phyloP scores from a whole-genome alignment of 2,329 filamentous ascomycete genomes.

The Cladosporium sp. region DNA sequence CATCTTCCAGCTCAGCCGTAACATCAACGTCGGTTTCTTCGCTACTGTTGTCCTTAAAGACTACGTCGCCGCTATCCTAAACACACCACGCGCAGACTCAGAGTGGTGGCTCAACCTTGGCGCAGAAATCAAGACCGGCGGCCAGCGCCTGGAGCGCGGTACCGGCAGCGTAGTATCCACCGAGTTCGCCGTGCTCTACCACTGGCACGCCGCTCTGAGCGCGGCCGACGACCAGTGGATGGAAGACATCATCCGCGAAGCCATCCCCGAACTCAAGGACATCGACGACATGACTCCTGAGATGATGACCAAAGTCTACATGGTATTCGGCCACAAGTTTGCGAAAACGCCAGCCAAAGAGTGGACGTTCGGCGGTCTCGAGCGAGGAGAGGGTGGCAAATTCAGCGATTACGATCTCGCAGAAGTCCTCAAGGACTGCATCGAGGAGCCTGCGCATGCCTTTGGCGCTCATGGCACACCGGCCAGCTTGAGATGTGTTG shows the following conservation, averaged over 20 bases:
- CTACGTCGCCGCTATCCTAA: conserved; percentile 50
- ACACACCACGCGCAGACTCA: conserved; percentile 47
- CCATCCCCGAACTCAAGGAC: conserved; percentile 33
- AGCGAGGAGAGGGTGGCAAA: conserved; percentile 43
- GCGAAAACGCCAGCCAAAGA: conserved; percentile 29
- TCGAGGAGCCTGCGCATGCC: conserved; percentile 52
- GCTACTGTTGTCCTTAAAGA: conserved; percentile 48
- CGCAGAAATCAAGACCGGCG: conserved; percentile 45
- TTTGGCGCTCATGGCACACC: conserved; percentile 54
- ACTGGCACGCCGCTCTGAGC: conserved; percentile 49
- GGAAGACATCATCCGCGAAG: conserved; percentile 41
- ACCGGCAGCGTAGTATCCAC: conserved; percentile 48
- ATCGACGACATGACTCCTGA: conserved; percentile 37
- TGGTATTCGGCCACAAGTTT: conserved; percentile 35
- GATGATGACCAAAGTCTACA: conserved; percentile 45
- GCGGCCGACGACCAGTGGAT: conserved; percentile 50
- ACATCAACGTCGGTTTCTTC: conserved; percentile 52
- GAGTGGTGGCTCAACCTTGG: conserved; percentile 44
- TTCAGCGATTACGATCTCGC: conserved; percentile 49
- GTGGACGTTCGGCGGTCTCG: conserved; percentile 47
- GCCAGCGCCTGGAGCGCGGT: conserved; percentile 44
- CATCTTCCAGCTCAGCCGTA: conserved; percentile 49
- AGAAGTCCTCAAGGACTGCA: conserved; percentile 47
- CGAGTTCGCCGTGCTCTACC: conserved; percentile 50
- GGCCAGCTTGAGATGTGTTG: conserved; percentile 48